Base-by-base conservation (phyloP, 495 filamentous ascomycete species). In the Tuber aestivum region DNA sequence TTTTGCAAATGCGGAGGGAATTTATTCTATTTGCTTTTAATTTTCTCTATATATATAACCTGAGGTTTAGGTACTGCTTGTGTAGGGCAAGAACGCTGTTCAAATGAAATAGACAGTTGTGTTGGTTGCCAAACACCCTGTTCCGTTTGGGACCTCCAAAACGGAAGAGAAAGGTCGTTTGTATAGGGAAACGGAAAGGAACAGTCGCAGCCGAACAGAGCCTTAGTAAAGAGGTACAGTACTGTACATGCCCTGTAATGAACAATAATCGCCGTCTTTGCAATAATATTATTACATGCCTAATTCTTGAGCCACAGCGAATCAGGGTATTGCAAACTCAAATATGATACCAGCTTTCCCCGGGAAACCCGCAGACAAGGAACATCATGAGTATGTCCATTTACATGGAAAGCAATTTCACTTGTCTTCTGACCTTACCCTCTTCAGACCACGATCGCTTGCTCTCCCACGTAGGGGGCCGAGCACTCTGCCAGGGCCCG, bases 401-500 rank as follows among this genome's bases (percentile, higher is more conserved):
- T 69, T 42, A 76, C 74, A 76, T 10, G 27, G 32, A 69, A 75
- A 72, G 35, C 21, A 75, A n/a, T 12, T n/a, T 44, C 21, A 14
- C 9, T 3, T 27, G 8, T 16, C n/a, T 20, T 35, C 5, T 40
- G 23, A 35, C 37, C 7, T n/a, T n/a, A 38, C 74, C 20, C 16
- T n/a, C 12, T n/a, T 40, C 27, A 35, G 32, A 14, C 56, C 56
- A 35, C 7, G 16, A 65, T 20, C 10, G 32, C 27, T 32, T 18
- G 16, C 44, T 40, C 44, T 40, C 48, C 20, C 21, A 41, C 37
- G 32, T 44, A 77, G n/a, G 35, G 76, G 70, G 1, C 76, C 76
- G 21, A 79, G 10, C 45, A 70, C 75, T n/a, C 71, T 70, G 4
- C 78, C 78, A 5, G 77, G 76, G 14, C 78, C 77, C 0, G 75